Base-by-base conservation (phyloP, 2,329 filamentous ascomycete genomes). In the Dactylonectria macrodidyma region DNA sequence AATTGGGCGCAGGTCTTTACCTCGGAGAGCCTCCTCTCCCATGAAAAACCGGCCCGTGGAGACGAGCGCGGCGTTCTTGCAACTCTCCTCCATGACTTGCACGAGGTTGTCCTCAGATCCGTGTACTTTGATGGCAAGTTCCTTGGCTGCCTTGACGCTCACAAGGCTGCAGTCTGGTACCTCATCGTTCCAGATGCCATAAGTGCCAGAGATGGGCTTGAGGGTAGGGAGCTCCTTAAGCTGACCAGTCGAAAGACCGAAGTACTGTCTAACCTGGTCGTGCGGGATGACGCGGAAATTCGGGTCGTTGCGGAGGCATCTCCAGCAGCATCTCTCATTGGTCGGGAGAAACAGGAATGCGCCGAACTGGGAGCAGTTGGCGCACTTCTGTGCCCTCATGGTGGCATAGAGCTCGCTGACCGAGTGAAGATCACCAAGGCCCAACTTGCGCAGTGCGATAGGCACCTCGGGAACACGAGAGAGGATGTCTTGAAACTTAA, bases 401-500 rank as follows among this genome's bases (percentile, higher is more conserved):
- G 66, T 62, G 7, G 55, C 50, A 7, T 67, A 62, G 4, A 79
- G 68, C 2, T 58, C 19, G 9, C 60, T 33, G 44, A 67, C 67
- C 9, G 73, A 59, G 36, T 76, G 71, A 36, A 55, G 56, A 10
- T 41, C n/a, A 11, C 75, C 30, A 10, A 77, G 66, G 6, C 47
- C 41, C 12, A 73, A 72, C 41, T 54, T 56, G 22, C 66, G 52
- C 14, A 78, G 62, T 2, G 70, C 75, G 4, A 52, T 54, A 41
- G 79, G 38, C n/a, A 70, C 60, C 12, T 56, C 41, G 19, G 73
- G 76, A 6, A 72, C 77, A 54, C 76, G 86, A 70, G 83, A 83
- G 44, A 82, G 81, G 34, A 80, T 73, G 46, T 81, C 79, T 80
- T 81, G 84, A 34, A 80, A 78, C 16, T 81, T 69, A 1, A 77